Evolutionary conservation across 2,329 filamentous ascomycete species (phyloP).

Genomic region (Cryphonectria radicalis): DNA sequence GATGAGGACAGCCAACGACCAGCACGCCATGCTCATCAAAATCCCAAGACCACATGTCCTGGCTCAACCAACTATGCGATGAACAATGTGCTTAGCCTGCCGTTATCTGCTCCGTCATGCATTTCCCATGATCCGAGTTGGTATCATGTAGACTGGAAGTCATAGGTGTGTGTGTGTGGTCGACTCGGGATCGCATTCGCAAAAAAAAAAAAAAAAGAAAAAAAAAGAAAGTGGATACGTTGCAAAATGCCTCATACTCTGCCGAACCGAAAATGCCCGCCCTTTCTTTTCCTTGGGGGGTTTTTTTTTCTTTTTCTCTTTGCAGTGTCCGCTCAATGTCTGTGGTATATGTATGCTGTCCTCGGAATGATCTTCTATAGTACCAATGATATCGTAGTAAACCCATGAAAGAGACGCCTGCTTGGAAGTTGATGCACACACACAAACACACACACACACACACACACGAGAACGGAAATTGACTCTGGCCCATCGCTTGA

Average conservation of each 20-base stretch:
- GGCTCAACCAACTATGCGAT: not conserved
- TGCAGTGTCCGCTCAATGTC: conserved; percentile 17
- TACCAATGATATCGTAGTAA: conserved; percentile 19
- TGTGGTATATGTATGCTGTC: conserved; percentile 31
- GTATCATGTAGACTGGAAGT: not conserved
- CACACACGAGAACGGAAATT: not conserved
- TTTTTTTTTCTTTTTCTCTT: conserved; percentile 6
- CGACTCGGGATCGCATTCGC: conserved; percentile 5
- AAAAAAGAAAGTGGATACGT: conserved; percentile 1
- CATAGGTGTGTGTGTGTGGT: not conserved
- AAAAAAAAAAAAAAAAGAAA: too few relatives aligned
- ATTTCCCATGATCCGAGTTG: not conserved
- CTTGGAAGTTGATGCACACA: conserved; percentile 10
- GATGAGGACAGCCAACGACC: not conserved
- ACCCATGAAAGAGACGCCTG: conserved; percentile 5
- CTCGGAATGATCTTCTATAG: conserved; percentile 28
- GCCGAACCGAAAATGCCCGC: conserved; percentile 8
- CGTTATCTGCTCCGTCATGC: not conserved
- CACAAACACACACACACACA: too few relatives aligned
- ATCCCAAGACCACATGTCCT: not conserved
- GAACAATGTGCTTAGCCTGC: conserved; percentile 7
- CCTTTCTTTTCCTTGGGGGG: not conserved
- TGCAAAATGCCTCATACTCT: conserved; percentile 27
- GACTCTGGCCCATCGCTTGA: not conserved
- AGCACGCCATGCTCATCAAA: not conserved